phyloP scores from a whole-genome alignment of 306 rosid species.

The Cucurbita argyrosperma region DNA sequence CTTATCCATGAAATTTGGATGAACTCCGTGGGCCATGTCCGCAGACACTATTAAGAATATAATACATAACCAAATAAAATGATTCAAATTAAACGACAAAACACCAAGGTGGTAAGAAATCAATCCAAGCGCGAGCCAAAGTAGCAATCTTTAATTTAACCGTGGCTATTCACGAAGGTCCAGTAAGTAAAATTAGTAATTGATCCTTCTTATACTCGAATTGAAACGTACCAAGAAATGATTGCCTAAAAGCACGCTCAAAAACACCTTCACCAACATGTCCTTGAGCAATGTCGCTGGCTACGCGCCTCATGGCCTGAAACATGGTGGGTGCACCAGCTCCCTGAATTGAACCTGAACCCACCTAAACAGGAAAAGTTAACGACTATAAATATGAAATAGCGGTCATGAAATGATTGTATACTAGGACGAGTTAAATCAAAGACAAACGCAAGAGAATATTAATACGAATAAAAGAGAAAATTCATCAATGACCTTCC shows the following conservation, averaged over 20 bases:
- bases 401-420: not conserved
- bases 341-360: slow-evolving; percentile 92
- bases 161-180: not conserved
- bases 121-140: not conserved
- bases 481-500: not conserved
- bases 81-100: not conserved
- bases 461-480: not conserved
- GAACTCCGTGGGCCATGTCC: slow-evolving; percentile 99
- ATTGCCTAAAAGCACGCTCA: slow-evolving; percentile 78
- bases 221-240: slow-evolving; percentile 62
- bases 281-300: slow-evolving; percentile 35
- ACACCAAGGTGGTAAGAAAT: not conserved
- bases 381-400: not conserved
- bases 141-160: not conserved
- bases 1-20: slow-evolving; percentile 84
- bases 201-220: not conserved
- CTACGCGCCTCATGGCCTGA: slow-evolving; percentile 89
- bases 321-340: slow-evolving; percentile 99
- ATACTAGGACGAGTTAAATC: not conserved
- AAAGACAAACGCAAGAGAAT: not conserved
- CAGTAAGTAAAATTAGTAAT: not conserved
- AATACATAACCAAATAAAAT: not conserved
- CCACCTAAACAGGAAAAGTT: slow-evolving; percentile 48
- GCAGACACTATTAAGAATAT: slow-evolving; percentile 56
- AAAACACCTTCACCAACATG: slow-evolving; percentile 61